These are phyloP conservation scores for Hawksworthiomyces lignivorus DNA, from an alignment of 2,329 filamentous ascomycete species.

Conservation along the genomic window DNA sequence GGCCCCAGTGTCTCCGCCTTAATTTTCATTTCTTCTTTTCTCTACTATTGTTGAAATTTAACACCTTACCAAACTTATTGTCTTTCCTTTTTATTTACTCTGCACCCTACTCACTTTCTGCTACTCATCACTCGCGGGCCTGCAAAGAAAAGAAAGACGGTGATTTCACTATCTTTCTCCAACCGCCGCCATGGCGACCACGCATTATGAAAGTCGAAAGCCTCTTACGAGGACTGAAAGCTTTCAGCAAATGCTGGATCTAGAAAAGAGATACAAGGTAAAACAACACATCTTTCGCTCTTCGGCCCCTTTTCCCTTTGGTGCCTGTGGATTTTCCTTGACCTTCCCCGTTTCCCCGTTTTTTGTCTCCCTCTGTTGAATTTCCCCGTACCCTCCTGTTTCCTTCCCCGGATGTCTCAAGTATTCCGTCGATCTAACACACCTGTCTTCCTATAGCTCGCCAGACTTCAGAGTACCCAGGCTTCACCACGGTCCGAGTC, in stretches of 20 bases:
- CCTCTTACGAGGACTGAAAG: conserved; percentile 32
- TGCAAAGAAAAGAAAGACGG: not conserved
- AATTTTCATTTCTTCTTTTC: not conserved
- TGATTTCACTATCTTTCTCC: conserved; percentile 3
- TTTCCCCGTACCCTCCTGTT: too few relatives aligned
- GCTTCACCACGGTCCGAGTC: conserved; percentile 6
- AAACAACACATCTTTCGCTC: conserved; percentile 6
- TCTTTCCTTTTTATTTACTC: conserved; percentile 1
- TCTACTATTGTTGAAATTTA: not conserved
- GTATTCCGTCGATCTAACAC: conserved; percentile 12
- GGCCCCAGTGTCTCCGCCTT: conserved; percentile 1
- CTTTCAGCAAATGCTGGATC: conserved; percentile 51
- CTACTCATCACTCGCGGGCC: not conserved
- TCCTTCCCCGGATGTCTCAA: conserved; percentile 7
- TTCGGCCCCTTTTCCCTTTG: conserved; percentile 3
- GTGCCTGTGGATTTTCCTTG: not conserved
- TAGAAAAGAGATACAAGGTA: conserved; percentile 53
- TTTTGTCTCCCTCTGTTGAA: conserved; percentile 6
- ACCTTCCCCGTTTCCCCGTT: conserved; percentile 1
- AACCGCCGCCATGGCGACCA: conserved; percentile 11
- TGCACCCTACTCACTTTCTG: conserved; percentile 1
- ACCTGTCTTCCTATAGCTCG: conserved; percentile 18
- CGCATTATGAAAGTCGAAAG: conserved; percentile 1
- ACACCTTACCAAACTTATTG: too few relatives aligned
- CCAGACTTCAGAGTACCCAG: conserved; percentile 16